These are phyloP conservation scores for Eucalyptus urophylla DNA, from an alignment of 345 rosid genomes.

Conservation along the genomic window DNA sequence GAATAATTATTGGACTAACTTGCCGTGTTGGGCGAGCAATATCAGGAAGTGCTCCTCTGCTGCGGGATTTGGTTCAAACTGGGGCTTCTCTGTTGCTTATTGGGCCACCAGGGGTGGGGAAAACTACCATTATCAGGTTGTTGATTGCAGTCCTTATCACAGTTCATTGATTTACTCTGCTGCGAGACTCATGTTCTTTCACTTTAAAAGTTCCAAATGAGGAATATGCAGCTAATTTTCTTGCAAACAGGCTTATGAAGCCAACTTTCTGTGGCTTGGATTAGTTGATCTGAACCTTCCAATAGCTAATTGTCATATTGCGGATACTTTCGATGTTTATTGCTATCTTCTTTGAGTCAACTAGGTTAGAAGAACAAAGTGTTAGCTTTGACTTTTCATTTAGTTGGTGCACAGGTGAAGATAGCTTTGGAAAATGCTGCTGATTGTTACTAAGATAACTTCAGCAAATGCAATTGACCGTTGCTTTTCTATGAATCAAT, in stretches of 20 bases:
- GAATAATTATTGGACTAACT: conserved; percentile 71
- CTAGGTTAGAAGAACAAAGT: neutral
- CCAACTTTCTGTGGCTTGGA: neutral
- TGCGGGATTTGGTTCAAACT: conserved; percentile 62
- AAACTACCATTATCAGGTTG: conserved; percentile 91
- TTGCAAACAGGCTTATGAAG: neutral
- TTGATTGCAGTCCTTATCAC: neutral
- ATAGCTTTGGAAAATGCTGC: neutral
- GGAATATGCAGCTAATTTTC: neutral
- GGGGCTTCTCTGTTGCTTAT: conserved; percentile 83
- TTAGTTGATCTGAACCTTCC: neutral
- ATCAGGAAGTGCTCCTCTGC: conserved; percentile 63
- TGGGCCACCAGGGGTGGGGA: conserved; percentile 96
- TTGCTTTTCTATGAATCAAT: neutral
- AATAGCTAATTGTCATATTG: neutral
- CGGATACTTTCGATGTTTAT: neutral
- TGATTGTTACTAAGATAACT: neutral
- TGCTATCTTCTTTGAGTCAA: neutral
- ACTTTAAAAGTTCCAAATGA: neutral
- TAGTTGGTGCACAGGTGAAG: neutral
- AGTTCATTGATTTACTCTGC: neutral
- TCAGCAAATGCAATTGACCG: neutral
- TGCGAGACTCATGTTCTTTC: neutral
- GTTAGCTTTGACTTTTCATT: neutral
- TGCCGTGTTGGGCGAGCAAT: conserved; percentile 92